Evolutionary conservation across 208 protist species (phyloP), one percentile per base, ranked within the genome.

Genomic region (Acanthamoeba castellanii): DNA sequence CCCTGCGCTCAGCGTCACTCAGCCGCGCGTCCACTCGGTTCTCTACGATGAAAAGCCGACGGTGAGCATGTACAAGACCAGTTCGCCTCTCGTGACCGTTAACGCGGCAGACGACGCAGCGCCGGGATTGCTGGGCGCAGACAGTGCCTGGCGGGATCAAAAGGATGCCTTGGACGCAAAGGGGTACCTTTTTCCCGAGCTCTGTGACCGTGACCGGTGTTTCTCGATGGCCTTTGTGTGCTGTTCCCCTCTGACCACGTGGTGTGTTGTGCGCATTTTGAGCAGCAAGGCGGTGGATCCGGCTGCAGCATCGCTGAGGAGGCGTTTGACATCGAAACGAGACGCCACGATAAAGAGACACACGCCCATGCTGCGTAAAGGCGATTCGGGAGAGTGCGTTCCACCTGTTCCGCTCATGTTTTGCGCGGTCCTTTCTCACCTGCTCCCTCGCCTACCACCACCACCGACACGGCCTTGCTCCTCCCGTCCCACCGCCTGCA

Each of bases 21-120:
- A 81, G 18, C 42, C 22, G 45, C 30, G 11, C 32, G 13, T 18
- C 32, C 74, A 32, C 37, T 84, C 74, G 18, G 45, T 84, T 7
- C 7, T 84, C 42, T 84, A 22, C 13, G 74, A 84, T 42, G 74
- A 45, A n/a, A 55, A 50, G 25, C 74, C 74, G 6, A 1, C 32
- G 74, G 32, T 55, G 42, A 84, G 74, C 42, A 84, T 84, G 74
- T 84, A 84, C 74, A 45, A 84, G 74, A 84, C 74, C 59, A 66
- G 22, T 14, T 20, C 14, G 16, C 68, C 16, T 18, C 13, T n/a
- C 68, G 68, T 74, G 20, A 22, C 30, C 68, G 16, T 25, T 20
- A 32, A 0, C 30, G 25, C 59, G 27, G 9, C 59, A 25, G 25
- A 25, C 55, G 18, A 25, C 27, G 0, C 59, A 27, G 22, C 59